phyloP scores from a whole-genome alignment of 805 yeast species.

The Saturnispora diversa region DNA sequence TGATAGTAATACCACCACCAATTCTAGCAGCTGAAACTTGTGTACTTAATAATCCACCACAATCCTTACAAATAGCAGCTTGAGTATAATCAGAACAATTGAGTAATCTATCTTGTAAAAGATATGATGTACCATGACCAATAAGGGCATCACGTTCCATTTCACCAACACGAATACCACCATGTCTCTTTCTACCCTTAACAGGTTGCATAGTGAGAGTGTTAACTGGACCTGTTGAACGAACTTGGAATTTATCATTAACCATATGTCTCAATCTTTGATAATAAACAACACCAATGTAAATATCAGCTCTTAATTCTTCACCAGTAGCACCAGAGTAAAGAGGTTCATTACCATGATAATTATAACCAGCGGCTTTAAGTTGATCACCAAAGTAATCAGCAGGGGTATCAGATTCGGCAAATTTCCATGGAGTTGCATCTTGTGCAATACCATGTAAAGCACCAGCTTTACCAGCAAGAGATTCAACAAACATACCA shows the following conservation, averaged over 20 bases:
- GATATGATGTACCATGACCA: conserved; percentile 95
- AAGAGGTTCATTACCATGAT: conserved; percentile 98
- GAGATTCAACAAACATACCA: conserved; percentile 97
- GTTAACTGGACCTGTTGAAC: conserved; percentile 98
- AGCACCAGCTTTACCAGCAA: conserved; percentile 99
- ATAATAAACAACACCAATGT: conserved; percentile 94
- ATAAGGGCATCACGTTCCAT: conserved; percentile 99
- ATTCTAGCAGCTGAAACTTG: conserved; percentile 87
- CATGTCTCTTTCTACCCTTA: conserved; percentile 96
- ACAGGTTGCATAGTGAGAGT: conserved; percentile 98
- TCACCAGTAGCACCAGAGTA: conserved; percentile 98
- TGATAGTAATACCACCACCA: conserved; percentile 66
- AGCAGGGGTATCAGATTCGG: conserved; percentile 90
- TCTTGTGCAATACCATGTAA: conserved; percentile 96
- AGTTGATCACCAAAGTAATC: conserved; percentile 96
- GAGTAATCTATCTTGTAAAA: conserved; percentile 87
- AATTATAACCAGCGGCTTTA: conserved; percentile 81
- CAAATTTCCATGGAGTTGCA: conserved; percentile 92
- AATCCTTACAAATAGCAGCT: conserved; percentile 78
- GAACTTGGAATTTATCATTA: conserved; percentile 97
- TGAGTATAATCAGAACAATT: conserved; percentile 96
- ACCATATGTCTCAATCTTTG: conserved; percentile 99
- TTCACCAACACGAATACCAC: conserved; percentile 99
- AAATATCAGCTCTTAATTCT: conserved; percentile 91
- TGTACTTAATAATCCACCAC: conserved; percentile 88